Conservation (phyloP, 768 basidiomycete species). For the Leccinum longicurvipes region DNA sequence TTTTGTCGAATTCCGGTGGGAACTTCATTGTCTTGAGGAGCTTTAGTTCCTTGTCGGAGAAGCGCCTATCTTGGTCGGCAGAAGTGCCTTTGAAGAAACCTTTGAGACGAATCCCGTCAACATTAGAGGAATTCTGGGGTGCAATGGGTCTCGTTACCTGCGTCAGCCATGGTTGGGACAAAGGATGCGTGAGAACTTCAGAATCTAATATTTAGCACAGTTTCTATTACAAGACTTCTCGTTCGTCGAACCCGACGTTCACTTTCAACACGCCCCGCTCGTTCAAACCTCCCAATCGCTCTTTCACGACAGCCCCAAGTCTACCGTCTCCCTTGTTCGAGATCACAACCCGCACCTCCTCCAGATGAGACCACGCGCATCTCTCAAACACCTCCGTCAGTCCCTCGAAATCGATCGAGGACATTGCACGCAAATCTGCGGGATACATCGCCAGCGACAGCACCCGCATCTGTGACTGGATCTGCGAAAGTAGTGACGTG, state of each 20-base stretch:
- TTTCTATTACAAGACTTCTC: constrained; percentile 24
- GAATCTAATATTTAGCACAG: not conserved
- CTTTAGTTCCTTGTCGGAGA: constrained; percentile 92
- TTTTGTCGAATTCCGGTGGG: constrained; percentile 84
- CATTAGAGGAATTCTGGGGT: constrained; percentile 9
- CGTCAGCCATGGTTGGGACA: constrained; percentile 51
- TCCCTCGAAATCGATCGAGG: constrained; percentile 30
- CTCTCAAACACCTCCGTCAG: constrained; percentile 22
- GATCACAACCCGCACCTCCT: constrained; percentile 28
- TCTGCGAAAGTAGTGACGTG: constrained; percentile 25
- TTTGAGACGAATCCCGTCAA: constrained; percentile 24
- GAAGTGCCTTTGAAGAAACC: constrained; percentile 92
- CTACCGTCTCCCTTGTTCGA: constrained; percentile 29
- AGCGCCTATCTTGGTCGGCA: constrained; percentile 87
- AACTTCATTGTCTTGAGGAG: constrained; percentile 89
- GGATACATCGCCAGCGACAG: constrained; percentile 31
- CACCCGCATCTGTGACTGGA: constrained; percentile 28
- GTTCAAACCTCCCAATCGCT: constrained; percentile 18
- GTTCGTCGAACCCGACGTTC: constrained; percentile 31
- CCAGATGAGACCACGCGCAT: constrained; percentile 19
- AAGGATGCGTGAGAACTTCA: constrained; percentile 23
- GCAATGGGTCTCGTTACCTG: constrained; percentile 36
- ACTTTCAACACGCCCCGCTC: constrained; percentile 29
- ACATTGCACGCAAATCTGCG: constrained; percentile 29
- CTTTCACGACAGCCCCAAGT: constrained; percentile 23